These are phyloP conservation scores for Paramecium primaurelia DNA, from an alignment of 73 alveolate species.

Conservation along the genomic window DNA sequence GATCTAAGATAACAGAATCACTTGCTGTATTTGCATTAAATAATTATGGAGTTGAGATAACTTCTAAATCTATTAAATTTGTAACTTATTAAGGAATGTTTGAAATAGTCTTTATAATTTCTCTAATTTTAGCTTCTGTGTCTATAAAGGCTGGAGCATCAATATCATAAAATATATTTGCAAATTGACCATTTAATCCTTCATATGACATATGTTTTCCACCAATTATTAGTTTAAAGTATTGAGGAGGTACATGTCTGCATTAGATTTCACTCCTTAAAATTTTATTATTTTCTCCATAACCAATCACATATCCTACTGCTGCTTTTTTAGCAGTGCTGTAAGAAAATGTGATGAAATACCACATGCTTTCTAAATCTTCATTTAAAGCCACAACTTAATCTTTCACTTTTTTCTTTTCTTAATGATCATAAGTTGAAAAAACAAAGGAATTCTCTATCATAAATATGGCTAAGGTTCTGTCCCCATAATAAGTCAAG, in stretches of 20 bases:
- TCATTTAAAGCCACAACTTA: background rate
- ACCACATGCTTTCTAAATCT: conserved; percentile 48
- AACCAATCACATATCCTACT: background rate
- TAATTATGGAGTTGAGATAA: background rate
- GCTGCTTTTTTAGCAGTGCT: background rate
- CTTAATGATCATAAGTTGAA: conserved; percentile 4
- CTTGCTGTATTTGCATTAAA: background rate
- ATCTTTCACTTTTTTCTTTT: background rate
- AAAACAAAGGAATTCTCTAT: background rate
- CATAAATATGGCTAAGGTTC: conserved; percentile 35
- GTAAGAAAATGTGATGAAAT: conserved; percentile 35
- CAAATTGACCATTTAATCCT: conserved; percentile 38
- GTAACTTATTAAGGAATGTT: background rate
- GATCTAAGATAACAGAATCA: background rate
- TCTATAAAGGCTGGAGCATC: conserved; percentile 42
- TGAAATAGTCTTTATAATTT: background rate
- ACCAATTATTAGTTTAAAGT: background rate
- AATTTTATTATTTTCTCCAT: conserved; percentile 11
- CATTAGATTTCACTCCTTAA: background rate
- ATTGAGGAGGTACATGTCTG: conserved; percentile 20
- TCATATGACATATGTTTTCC: background rate
- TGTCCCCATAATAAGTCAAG: conserved; percentile 16
- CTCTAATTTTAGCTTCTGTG: background rate
- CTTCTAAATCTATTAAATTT: background rate
- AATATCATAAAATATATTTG: conserved; percentile 31